These are phyloP conservation scores for Diaporthe citri DNA, from an alignment of 2,329 filamentous ascomycete genomes.

Conservation along the genomic window DNA sequence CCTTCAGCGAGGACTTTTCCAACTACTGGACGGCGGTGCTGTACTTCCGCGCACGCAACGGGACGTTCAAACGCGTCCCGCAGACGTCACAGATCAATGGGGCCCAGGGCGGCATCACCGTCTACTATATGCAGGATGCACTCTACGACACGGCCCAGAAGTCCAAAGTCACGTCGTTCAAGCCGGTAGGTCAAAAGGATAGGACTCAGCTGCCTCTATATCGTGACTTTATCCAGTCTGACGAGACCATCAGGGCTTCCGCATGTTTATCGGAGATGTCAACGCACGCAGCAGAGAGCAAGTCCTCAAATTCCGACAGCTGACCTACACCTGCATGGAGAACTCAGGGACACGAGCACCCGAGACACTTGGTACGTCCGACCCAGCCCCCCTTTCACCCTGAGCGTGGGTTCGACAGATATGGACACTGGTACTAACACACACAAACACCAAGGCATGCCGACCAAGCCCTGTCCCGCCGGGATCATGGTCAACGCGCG, in stretches of 20 bases:
- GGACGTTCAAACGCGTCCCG: conserved; percentile 37
- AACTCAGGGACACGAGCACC: conserved; percentile 32
- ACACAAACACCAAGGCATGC: conserved; percentile 43
- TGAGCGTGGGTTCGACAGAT: background rate
- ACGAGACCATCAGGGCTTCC: conserved; percentile 51
- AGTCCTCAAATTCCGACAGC: conserved; percentile 50
- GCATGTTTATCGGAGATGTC: conserved; percentile 57
- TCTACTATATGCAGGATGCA: conserved; percentile 50
- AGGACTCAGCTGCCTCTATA: background rate
- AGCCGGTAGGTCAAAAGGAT: conserved; percentile 45
- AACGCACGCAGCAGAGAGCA: conserved; percentile 46
- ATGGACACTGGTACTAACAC: background rate
- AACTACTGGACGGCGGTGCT: conserved; percentile 37
- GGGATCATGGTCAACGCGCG: conserved; percentile 50
- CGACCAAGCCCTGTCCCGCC: conserved; percentile 49
- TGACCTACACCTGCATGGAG: conserved; percentile 53
- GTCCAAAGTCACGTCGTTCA: conserved; percentile 51
- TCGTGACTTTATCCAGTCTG: background rate
- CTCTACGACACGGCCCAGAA: conserved; percentile 27
- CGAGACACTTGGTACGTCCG: conserved; percentile 53
- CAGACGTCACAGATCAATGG: conserved; percentile 56
- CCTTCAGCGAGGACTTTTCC: conserved; percentile 36
- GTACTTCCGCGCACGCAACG: conserved; percentile 36
- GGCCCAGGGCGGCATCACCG: conserved; percentile 55
- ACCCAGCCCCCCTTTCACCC: conserved; percentile 33